Evolutionary conservation across 164 flowering plant species (phyloP).

Genomic region (Berberis vulgaris): DNA sequence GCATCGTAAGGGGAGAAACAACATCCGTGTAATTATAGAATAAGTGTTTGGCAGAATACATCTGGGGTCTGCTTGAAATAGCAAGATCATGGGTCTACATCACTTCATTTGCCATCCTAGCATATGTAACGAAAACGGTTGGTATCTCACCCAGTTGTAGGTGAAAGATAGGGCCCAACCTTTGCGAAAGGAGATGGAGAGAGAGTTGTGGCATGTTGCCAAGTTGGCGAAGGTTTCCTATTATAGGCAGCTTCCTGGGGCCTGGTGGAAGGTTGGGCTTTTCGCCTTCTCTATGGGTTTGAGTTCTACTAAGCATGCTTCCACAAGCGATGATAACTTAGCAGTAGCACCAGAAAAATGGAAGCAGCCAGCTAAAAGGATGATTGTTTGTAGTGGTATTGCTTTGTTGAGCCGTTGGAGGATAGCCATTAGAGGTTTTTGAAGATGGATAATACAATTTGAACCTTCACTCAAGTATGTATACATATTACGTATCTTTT

Average conservation of each 20-base stretch:
- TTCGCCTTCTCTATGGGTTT: background rate
- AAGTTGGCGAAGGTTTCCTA: slow-evolving; percentile 12
- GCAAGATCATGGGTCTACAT: slow-evolving; percentile 52
- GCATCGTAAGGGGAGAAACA: slow-evolving; percentile 43
- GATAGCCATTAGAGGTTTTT: no score
- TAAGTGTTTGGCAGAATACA: slow-evolving; percentile 27
- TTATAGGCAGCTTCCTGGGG: slow-evolving; percentile 15
- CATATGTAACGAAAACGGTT: slow-evolving; percentile 50
- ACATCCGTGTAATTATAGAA: slow-evolving; percentile 39
- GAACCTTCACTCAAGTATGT: no score
- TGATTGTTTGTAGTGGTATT: no score
- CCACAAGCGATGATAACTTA: no score
- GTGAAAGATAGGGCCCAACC: slow-evolving; percentile 4
- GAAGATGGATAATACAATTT: no score
- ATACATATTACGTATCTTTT: no score
- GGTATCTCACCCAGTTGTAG: slow-evolving; percentile 46
- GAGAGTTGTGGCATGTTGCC: slow-evolving; percentile 4
- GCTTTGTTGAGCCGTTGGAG: no score
- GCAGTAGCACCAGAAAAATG: no score
- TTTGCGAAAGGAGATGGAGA: slow-evolving; percentile 3
- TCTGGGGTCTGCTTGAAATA: slow-evolving; percentile 39
- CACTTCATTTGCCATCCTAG: slow-evolving; percentile 38
- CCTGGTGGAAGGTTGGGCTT: slow-evolving; percentile 16
- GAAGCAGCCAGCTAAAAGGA: no score
- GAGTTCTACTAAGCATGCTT: background rate